Percentiles rank a stretch among this genome's conserved stretches.
phyloP scores from a whole-genome alignment of 495 filamentous ascomycete species.

The Platismatia glauca region DNA sequence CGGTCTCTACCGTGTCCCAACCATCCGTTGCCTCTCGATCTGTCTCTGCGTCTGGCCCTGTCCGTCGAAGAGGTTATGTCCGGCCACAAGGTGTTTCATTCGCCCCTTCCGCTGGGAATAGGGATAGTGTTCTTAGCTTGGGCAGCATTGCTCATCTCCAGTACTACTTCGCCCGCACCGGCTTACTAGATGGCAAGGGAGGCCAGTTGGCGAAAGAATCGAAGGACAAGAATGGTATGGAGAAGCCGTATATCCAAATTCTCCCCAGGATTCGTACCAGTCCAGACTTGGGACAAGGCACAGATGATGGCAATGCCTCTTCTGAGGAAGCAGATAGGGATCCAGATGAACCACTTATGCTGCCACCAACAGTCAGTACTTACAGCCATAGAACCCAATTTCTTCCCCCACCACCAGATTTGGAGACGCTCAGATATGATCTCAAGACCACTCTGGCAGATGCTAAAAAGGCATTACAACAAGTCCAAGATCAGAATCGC shows the following conservation, averaged over 20 bases:
- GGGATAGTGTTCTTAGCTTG: slow-evolving; percentile 90
- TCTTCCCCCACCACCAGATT: slow-evolving; percentile 77
- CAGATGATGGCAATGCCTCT: slow-evolving; percentile 49
- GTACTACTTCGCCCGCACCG: slow-evolving; percentile 95
- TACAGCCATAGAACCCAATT: slow-evolving; percentile 83
- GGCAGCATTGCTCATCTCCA: slow-evolving; percentile 96
- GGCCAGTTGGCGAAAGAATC: slow-evolving; percentile 67
- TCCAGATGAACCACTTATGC: slow-evolving; percentile 60
- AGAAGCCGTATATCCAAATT: slow-evolving; percentile 1
- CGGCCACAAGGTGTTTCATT: slow-evolving; percentile 86
- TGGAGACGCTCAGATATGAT: slow-evolving; percentile 65
- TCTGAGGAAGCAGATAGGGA: slow-evolving; percentile 44
- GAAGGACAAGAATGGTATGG: slow-evolving; percentile 41
- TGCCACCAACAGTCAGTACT: slow-evolving; percentile 91
- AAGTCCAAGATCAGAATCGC: slow-evolving; percentile 28
- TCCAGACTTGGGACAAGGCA: slow-evolving; percentile 29
- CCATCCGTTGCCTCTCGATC: slow-evolving; percentile 42
- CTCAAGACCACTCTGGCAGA: slow-evolving; percentile 57
- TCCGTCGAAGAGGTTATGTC: slow-evolving; percentile 72
- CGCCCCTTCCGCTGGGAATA: slow-evolving; percentile 74
- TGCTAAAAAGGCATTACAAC: slow-evolving; percentile 55
- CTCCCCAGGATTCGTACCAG: slow-evolving; percentile 14
- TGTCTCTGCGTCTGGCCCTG: slow-evolving; percentile 46
- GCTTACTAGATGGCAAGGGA: slow-evolving; percentile 86
- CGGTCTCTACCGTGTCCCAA: slow-evolving; percentile 37